Conservation (phyloP, 2,329 filamentous ascomycete genomes). For the Claviceps lovelessii region DNA sequence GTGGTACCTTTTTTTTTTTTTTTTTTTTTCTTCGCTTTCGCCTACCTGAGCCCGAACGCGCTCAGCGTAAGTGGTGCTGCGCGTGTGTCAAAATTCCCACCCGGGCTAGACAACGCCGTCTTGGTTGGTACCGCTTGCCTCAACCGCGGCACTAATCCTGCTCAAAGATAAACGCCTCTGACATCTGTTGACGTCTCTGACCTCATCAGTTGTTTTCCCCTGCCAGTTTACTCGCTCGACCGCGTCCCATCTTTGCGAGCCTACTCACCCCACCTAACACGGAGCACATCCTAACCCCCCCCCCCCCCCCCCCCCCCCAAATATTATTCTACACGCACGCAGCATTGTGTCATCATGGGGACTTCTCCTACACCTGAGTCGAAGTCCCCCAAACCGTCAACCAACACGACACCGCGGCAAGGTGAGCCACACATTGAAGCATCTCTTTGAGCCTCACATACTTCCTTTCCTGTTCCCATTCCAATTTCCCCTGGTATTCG, state of each 20-base stretch:
- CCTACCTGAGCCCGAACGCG: neutral
- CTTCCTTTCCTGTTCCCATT: constrained; percentile 1
- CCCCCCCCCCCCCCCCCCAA: neutral
- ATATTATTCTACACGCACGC: constrained; percentile 26
- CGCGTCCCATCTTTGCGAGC: constrained; percentile 13
- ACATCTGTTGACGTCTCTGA: constrained; percentile 19
- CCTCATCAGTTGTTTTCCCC: constrained; percentile 22
- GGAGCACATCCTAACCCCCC: constrained; percentile 10
- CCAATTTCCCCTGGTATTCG: neutral
- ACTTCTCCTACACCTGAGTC: constrained; percentile 29
- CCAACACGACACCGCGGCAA: constrained; percentile 27
- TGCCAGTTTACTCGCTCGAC: constrained; percentile 6
- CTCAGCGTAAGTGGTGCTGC: neutral
- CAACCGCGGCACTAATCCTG: neutral
- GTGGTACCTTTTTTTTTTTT: neutral
- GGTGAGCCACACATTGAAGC: constrained; percentile 25
- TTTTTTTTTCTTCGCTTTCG: neutral
- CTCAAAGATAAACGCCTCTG: constrained; percentile 8
- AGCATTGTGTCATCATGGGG: constrained; percentile 35
- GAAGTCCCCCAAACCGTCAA: constrained; percentile 34
- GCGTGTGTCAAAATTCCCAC: constrained; percentile 7
- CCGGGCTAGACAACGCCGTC: constrained; percentile 1
- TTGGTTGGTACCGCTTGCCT: neutral
- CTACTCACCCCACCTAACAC: constrained; percentile 11
- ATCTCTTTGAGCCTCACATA: constrained; percentile 4